A percentile compares a stretch with the other conserved stretches of the same genome.
Evolutionary conservation across 176 grass and related monocot genomes (phyloP).

Genomic region (Zizania latifolia): DNA sequence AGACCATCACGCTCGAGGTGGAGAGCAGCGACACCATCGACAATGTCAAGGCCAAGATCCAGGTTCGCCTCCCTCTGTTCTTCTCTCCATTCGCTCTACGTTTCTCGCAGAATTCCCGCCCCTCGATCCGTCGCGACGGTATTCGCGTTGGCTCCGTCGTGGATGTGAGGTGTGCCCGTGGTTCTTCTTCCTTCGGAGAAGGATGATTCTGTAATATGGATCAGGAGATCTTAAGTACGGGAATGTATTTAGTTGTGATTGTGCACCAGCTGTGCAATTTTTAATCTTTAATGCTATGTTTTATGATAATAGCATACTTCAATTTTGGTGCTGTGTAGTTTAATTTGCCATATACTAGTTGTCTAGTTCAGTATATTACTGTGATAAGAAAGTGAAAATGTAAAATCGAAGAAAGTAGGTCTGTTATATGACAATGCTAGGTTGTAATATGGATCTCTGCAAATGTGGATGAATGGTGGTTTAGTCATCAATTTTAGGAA

Average conservation of each 20-base stretch:
- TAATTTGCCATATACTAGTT: background rate
- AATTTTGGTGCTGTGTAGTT: background rate
- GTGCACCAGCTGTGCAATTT: background rate
- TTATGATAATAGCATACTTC: background rate
- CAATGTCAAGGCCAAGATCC: constrained; percentile 88
- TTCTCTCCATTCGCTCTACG: background rate
- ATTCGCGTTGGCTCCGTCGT: background rate
- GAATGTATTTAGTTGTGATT: background rate
- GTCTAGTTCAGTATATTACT: background rate
- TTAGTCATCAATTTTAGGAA: background rate
- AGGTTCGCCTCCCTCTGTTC: constrained; percentile 29
- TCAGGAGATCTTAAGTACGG: background rate
- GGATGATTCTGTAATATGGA: no score
- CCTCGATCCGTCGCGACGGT: background rate
- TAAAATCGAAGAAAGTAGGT: background rate
- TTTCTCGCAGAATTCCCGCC: background rate
- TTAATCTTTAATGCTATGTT: background rate
- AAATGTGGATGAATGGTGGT: background rate
- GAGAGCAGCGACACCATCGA: constrained; percentile 66
- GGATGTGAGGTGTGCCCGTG: no score
- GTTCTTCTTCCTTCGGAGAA: no score
- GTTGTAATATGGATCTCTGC: background rate
- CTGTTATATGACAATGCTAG: background rate
- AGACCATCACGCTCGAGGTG: constrained; percentile 63
- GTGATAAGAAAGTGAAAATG: background rate